Percentiles rank a stretch among this genome's conserved stretches.
These are phyloP conservation scores for Penicillium frequentans DNA, from an alignment of 2,329 filamentous ascomycete genomes.

Conservation along the genomic window DNA sequence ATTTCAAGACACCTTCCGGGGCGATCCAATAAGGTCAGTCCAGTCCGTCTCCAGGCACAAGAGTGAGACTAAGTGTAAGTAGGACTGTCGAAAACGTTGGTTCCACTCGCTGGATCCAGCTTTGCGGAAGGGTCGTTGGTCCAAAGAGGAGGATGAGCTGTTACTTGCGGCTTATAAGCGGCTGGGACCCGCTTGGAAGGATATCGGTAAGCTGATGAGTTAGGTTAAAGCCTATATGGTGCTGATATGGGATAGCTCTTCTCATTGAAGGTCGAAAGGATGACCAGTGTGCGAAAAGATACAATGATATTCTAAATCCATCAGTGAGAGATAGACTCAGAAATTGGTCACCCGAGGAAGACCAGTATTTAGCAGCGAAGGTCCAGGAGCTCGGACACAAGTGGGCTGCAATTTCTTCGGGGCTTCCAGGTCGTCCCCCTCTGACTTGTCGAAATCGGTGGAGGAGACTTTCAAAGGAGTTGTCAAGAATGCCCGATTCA, in stretches of 20 bases:
- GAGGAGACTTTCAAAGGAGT: not conserved
- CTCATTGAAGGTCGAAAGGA: slow-evolving; percentile 2
- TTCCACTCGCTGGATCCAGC: slow-evolving; percentile 1
- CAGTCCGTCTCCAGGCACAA: not conserved
- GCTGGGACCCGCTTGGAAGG: not conserved
- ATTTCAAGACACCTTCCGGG: not conserved
- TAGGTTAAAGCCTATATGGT: not conserved
- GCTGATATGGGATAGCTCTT: not conserved
- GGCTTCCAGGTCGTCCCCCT: slow-evolving; percentile 2
- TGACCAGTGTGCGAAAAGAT: slow-evolving; percentile 5
- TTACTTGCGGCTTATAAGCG: not conserved
- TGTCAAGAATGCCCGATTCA: not conserved
- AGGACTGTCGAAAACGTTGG: slow-evolving; percentile 2
- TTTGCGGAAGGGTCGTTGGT: not conserved
- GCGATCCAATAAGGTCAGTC: not conserved
- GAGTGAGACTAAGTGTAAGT: not conserved
- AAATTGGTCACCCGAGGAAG: slow-evolving; percentile 2
- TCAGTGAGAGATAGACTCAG: not conserved
- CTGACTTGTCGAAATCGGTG: slow-evolving; percentile 2
- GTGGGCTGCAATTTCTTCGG: slow-evolving; percentile 1
- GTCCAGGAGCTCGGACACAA: slow-evolving; percentile 2
- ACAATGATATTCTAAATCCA: slow-evolving; percentile 2
- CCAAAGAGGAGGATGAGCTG: not conserved
- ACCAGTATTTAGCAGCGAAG: not conserved
- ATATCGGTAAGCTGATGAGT: not conserved